Evolutionary conservation across 2,329 filamentous ascomycete species (phyloP).

Genomic region (Nemania sp.): DNA sequence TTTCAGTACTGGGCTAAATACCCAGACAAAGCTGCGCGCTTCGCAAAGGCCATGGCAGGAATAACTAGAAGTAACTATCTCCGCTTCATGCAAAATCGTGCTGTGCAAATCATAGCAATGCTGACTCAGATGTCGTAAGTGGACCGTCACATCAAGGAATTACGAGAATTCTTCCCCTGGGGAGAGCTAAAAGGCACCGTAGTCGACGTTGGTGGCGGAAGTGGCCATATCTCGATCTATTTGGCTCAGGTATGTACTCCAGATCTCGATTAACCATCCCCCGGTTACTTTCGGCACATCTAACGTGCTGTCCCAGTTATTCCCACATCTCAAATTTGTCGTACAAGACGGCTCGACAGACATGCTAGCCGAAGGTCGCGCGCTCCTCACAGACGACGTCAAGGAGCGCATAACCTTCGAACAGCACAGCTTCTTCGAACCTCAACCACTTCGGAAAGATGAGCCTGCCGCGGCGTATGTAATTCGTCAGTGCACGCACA

Average conservation of each 20-base stretch:
- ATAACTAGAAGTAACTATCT: conserved; percentile 23
- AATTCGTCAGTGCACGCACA: conserved; percentile 44
- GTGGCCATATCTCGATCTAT: conserved; percentile 34
- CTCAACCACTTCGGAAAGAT: conserved; percentile 37
- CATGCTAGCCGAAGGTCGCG: conserved; percentile 41
- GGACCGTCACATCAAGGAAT: conserved; percentile 25
- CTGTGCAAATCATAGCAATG: not conserved
- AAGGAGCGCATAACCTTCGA: conserved; percentile 37
- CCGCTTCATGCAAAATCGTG: not conserved
- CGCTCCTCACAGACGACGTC: conserved; percentile 29
- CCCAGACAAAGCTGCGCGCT: conserved; percentile 27
- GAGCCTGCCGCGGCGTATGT: conserved; percentile 39
- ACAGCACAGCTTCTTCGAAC: conserved; percentile 46
- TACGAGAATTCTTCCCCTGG: conserved; percentile 38
- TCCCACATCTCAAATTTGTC: conserved; percentile 37
- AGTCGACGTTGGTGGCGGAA: conserved; percentile 35
- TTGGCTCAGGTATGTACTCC: conserved; percentile 28
- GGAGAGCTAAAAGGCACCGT: conserved; percentile 24
- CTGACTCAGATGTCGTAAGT: conserved; percentile 22
- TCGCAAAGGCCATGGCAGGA: conserved; percentile 37
- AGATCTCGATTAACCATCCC: not conserved
- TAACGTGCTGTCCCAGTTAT: conserved; percentile 1
- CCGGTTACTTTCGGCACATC: not conserved
- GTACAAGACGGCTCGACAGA: conserved; percentile 41
- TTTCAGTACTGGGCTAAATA: conserved; percentile 32